A percentile compares a stretch with the other conserved stretches of the same genome.
Conservation (phyloP, 768 basidiomycete genomes). For the Termitomyces sp. region DNA sequence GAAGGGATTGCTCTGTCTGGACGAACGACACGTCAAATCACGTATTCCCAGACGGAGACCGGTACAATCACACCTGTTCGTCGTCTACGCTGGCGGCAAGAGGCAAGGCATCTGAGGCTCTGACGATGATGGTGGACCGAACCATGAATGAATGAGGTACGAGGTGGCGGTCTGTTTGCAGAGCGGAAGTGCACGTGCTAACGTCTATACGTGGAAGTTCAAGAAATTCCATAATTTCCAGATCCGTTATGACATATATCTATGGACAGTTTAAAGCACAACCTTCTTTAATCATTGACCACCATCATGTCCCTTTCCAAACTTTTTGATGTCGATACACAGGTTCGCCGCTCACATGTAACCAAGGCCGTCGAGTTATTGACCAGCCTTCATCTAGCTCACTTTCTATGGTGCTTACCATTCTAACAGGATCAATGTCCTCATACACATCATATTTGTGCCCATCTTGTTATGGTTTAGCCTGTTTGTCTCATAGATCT, state of each 20-base stretch:
- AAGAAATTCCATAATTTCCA: slow-evolving; percentile 7
- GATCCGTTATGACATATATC: slow-evolving; percentile 16
- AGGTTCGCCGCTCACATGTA: slow-evolving; percentile 34
- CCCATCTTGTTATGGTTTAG: slow-evolving; percentile 75
- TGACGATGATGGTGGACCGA: slow-evolving; percentile 78
- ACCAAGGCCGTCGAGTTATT: slow-evolving; percentile 1
- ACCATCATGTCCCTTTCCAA: slow-evolving; percentile 29
- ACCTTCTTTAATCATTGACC: slow-evolving; percentile 12
- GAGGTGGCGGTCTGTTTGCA: not conserved
- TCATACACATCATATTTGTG: slow-evolving; percentile 83
- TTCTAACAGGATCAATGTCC: slow-evolving; percentile 72
- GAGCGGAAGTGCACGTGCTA: slow-evolving; percentile 13
- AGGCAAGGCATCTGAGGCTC: slow-evolving; percentile 83
- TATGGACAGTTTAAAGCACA: slow-evolving; percentile 6
- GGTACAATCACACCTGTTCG: slow-evolving; percentile 63
- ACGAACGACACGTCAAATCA: slow-evolving; percentile 12
- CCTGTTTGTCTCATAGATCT: slow-evolving; percentile 8
- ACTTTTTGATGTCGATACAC: slow-evolving; percentile 64
- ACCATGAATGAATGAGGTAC: slow-evolving; percentile 48
- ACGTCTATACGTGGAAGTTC: slow-evolving; percentile 6
- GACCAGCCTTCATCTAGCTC: slow-evolving; percentile 42
- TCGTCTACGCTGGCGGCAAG: slow-evolving; percentile 96
- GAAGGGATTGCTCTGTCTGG: slow-evolving; percentile 88
- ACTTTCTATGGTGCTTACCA: slow-evolving; percentile 94
- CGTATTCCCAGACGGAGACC: not conserved